A percentile compares a stretch with the other conserved stretches of the same genome.
phyloP scores from a whole-genome alignment of 495 filamentous ascomycete species.

The Hypoxylon subgilvum region DNA sequence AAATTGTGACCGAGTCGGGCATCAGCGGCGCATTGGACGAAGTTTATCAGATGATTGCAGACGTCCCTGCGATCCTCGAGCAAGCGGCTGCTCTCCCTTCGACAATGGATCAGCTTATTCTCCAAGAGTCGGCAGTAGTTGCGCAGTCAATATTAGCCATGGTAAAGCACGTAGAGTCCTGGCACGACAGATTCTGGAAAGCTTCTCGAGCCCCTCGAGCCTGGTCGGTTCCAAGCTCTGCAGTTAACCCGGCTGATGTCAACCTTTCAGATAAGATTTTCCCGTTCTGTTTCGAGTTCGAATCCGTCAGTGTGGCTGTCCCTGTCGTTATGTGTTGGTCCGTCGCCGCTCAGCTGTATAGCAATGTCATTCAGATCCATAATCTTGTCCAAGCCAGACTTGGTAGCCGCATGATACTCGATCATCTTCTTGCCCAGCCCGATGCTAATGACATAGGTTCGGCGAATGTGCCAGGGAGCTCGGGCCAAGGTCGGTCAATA shows the following conservation, averaged over 20 bases:
- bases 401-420: conserved; percentile 4
- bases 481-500: conserved; percentile 9
- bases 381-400: conserved; percentile 12
- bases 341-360: conserved; percentile 14
- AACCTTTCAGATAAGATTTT: conserved; percentile 13
- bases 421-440: conserved; percentile 3
- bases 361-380: conserved; percentile 22
- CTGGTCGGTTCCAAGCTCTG: conserved; percentile 17
- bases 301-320: conserved; percentile 15
- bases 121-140: conserved; percentile 10
- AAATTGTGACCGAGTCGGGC: conserved; percentile 15
- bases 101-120: conserved; percentile 1
- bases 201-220: conserved; percentile 12
- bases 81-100: conserved; percentile 11
- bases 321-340: conserved; percentile 20
- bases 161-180: conserved; percentile 7
- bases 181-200: conserved; percentile 23
- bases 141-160: conserved; percentile 1
- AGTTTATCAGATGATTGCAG: conserved; percentile 16
- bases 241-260: conserved; percentile 7
- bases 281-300: conserved; percentile 25
- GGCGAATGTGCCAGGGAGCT: neutral
- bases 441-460: neutral
- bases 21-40: conserved; percentile 14
- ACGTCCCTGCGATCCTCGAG: conserved; percentile 16